A percentile compares a stretch with the other conserved stretches of the same genome.
Evolutionary conservation across 2,329 filamentous ascomycete genomes (phyloP).

Genomic region (Akanthomyces lecanii): DNA sequence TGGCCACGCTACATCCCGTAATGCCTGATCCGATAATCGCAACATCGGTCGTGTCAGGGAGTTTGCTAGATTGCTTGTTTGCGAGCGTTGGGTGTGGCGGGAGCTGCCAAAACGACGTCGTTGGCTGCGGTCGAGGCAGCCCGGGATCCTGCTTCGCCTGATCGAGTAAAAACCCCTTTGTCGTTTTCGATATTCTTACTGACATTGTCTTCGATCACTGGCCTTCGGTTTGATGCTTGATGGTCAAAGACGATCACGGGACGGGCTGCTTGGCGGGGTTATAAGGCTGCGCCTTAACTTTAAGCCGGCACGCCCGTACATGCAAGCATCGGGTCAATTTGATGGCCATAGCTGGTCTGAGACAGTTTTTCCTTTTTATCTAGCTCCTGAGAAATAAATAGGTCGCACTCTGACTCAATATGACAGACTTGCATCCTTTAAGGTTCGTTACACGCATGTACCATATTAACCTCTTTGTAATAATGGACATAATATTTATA

Average conservation of each 20-base stretch:
- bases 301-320: too few species aligned
- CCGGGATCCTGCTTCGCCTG: slow-evolving; percentile 22
- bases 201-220: neutral
- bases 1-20: slow-evolving; percentile 28
- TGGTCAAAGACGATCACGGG: neutral
- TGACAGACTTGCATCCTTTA: too few species aligned
- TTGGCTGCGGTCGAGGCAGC: slow-evolving; percentile 24
- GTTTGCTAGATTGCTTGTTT: slow-evolving; percentile 21
- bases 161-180: neutral
- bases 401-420: too few species aligned
- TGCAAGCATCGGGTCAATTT: too few species aligned
- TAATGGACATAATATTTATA: too few species aligned
- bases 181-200: neutral
- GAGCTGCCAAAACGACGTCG: slow-evolving; percentile 26
- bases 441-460: too few species aligned
- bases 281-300: neutral
- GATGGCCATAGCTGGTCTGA: too few species aligned
- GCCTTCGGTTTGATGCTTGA: neutral
- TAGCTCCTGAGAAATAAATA: too few species aligned
- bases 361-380: too few species aligned
- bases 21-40: slow-evolving; percentile 30
- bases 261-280: neutral
- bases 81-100: slow-evolving; percentile 24
- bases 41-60: slow-evolving; percentile 23
- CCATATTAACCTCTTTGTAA: too few species aligned